Evolutionary conservation across 306 rosid species (phyloP).

Genomic region (Castanea sativa): DNA sequence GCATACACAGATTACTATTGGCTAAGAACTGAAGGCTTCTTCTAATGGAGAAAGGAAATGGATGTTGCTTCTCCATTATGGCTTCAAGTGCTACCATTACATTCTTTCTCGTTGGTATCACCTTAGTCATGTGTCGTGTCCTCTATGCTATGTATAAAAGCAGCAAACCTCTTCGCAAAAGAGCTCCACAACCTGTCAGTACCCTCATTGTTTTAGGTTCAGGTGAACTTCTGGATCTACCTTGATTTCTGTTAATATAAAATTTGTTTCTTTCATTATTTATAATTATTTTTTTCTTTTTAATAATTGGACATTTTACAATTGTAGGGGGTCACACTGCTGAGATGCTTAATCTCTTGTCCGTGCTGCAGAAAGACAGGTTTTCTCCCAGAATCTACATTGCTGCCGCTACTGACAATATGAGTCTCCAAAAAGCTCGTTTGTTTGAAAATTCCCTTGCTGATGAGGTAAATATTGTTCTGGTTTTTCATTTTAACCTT

Average conservation of each 20-base stretch:
- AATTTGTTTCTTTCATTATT: neutral
- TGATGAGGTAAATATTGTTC: constrained; percentile 37
- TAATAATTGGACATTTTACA: constrained; percentile 1
- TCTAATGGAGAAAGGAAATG: constrained; percentile 34
- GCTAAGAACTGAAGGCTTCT: constrained; percentile 18
- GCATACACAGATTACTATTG: constrained; percentile 13
- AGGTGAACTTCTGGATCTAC: constrained; percentile 32
- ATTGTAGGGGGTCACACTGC: constrained; percentile 79
- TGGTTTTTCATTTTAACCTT: neutral
- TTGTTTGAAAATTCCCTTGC: constrained; percentile 45
- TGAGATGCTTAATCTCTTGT: constrained; percentile 86
- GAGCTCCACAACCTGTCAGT: constrained; percentile 34
- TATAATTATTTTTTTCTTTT: neutral
- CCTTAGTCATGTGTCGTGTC: constrained; percentile 36
- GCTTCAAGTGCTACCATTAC: constrained; percentile 24
- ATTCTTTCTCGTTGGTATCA: constrained; percentile 15
- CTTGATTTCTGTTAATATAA: constrained; percentile 13
- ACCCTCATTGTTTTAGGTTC: constrained; percentile 56
- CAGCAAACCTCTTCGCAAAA: constrained; percentile 24
- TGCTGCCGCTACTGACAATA: constrained; percentile 86
- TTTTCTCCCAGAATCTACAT: constrained; percentile 69
- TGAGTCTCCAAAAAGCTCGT: constrained; percentile 89
- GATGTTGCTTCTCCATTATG: constrained; percentile 32
- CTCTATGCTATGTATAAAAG: constrained; percentile 35
- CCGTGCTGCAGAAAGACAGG: constrained; percentile 61